Percentiles rank a stretch among this genome's conserved stretches.
These are phyloP conservation scores for Singerocomus rubriflavus DNA, from an alignment of 1,284 basidiomycete genomes.

Conservation along the genomic window DNA sequence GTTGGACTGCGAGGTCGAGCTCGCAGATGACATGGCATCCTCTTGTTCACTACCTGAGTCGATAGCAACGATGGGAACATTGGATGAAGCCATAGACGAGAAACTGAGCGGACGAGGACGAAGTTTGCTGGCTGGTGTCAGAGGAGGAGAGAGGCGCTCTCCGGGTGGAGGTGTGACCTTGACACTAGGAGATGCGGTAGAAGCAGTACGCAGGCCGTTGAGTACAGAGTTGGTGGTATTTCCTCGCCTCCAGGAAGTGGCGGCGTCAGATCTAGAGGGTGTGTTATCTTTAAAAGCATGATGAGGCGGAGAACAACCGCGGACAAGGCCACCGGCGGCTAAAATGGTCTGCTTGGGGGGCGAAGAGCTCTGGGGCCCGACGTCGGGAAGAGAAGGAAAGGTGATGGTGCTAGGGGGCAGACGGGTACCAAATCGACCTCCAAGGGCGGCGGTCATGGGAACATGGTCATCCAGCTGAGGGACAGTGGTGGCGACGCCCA, in stretches of 20 bases:
- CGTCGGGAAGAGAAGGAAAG: slow-evolving; percentile 38
- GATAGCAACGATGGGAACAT: slow-evolving; percentile 55
- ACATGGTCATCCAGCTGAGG: slow-evolving; percentile 48
- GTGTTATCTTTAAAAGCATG: slow-evolving; percentile 33
- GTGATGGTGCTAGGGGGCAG: slow-evolving; percentile 40
- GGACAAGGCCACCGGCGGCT: slow-evolving; percentile 67
- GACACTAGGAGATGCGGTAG: slow-evolving; percentile 51
- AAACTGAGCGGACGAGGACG: slow-evolving; percentile 73
- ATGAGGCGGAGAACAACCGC: slow-evolving; percentile 50
- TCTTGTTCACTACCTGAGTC: slow-evolving; percentile 58
- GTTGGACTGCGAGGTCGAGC: slow-evolving; percentile 52
- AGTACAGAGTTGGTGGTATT: slow-evolving; percentile 67
- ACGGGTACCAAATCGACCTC: slow-evolving; percentile 72
- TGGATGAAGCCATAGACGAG: slow-evolving; percentile 44
- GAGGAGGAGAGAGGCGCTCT: slow-evolving; percentile 52
- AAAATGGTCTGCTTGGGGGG: slow-evolving; percentile 65
- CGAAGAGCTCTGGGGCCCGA: slow-evolving; percentile 37
- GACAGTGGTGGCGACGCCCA: slow-evolving; percentile 37
- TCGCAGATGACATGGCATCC: slow-evolving; percentile 52
- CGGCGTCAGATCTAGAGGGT: slow-evolving; percentile 73
- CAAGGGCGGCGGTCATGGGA: slow-evolving; percentile 76
- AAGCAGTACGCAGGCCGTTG: slow-evolving; percentile 57
- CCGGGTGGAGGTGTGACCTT: slow-evolving; percentile 68
- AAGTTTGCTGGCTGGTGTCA: slow-evolving; percentile 41
- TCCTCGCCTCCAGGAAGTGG: slow-evolving; percentile 72